Evolutionary conservation across 1,139 yeast genomes (phyloP), one percentile per base, ranked within the genome.

Genomic region (Casaregolazyma suthepensis): DNA sequence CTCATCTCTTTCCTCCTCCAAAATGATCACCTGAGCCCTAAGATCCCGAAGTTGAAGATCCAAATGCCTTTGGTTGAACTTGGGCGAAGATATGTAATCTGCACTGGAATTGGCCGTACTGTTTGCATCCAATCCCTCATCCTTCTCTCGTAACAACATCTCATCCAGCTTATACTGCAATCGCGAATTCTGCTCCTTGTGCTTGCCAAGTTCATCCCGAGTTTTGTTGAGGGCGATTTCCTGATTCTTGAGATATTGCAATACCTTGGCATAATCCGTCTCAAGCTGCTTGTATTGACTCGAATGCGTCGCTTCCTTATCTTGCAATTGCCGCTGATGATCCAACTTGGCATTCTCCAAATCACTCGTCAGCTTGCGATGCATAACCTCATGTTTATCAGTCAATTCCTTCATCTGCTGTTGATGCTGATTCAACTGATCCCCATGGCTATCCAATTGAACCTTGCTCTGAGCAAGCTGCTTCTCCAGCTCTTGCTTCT

Each of bases 1-100:
- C 62, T 83, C 87, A 65, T 89, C 94, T 61, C 95, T 79, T 70
- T 89, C 96, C 69, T 88, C 93, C 62, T 83, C 84, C 63, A 85
- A 76, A 57, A 89, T 85, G 62, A 79, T 86, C 63, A 89, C 74
- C 66, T 88, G 96, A 1, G 96, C 96, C 63, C 88, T 87, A 63
- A 89, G 74, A 63, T 89, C 96, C 63, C 87, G 83, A 46, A 89
- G 77, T 68, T 85, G 87, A 74, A 88, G 76, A 60, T 84, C 86
- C 64, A 79, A 85, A 61, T 86, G 91, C 43, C 88, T 88, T 59
- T 77, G 80, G 54, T 81, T 75, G 52, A 75, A 79, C 50, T 71
- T 75, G 35, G 74, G 77, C 19, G 43, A 52, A 12, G 47, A 51
- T 42, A 56, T 47, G 19, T 46, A 52, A 2, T 50, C 54, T 9